Conservation (phyloP, 805 yeast genomes). For the Wickerhamomyces chaumierensis region DNA sequence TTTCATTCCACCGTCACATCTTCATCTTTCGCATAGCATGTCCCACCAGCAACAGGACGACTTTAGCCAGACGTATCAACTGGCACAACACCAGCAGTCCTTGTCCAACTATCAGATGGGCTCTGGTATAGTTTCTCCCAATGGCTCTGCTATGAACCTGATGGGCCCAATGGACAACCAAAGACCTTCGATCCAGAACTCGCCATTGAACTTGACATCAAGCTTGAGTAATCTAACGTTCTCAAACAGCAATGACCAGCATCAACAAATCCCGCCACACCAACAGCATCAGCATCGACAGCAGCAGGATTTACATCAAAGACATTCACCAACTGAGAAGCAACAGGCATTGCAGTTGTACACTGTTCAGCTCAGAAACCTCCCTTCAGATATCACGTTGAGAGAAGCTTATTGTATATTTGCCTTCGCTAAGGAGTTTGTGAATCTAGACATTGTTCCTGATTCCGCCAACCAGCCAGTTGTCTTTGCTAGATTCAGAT, state of each 20-base stretch:
- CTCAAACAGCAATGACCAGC: conserved; percentile 1
- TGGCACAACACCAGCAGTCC: neutral
- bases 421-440: conserved; percentile 56
- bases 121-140: conserved; percentile 10
- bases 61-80: neutral
- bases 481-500: conserved; percentile 33
- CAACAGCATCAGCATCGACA: conserved; percentile 5
- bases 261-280: neutral
- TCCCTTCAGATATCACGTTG: conserved; percentile 51
- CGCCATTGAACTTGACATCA: conserved; percentile 15
- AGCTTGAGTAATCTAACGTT: conserved; percentile 11
- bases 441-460: conserved; percentile 35
- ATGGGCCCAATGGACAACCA: conserved; percentile 3
- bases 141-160: conserved; percentile 9
- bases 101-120: neutral
- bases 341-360: conserved; percentile 6
- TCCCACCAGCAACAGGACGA: neutral
- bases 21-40: neutral
- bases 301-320: conserved; percentile 2
- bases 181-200: conserved; percentile 13
- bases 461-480: conserved; percentile 22
- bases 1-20: too few relatives aligned
- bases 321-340: conserved; percentile 1
- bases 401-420: conserved; percentile 63
- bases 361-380: conserved; percentile 35